Conservation (phyloP, 2,329 filamentous ascomycete genomes). For the Sphaerulina populicola region DNA sequence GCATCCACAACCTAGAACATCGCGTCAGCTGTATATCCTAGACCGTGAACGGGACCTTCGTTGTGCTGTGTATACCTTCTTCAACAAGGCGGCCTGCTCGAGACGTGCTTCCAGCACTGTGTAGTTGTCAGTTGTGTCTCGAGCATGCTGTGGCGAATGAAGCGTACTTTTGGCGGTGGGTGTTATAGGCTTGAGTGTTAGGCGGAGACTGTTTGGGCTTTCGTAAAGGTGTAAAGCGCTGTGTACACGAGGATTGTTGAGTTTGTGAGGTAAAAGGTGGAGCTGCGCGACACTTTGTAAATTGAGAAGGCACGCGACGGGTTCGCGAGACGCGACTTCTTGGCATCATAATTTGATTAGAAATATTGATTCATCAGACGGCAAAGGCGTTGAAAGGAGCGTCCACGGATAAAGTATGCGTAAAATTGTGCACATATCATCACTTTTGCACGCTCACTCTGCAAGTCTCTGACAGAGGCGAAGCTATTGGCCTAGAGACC, state of each 20-base stretch:
- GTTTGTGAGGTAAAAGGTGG: background rate
- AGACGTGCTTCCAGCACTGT: conserved; percentile 93
- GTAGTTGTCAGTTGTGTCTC: conserved; percentile 16
- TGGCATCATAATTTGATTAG: no score
- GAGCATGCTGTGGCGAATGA: background rate
- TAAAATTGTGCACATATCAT: no score
- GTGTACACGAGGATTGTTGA: background rate
- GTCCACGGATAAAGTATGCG: no score
- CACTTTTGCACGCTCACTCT: no score
- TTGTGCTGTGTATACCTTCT: conserved; percentile 61
- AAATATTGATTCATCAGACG: no score
- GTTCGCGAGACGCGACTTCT: background rate
- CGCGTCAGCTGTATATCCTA: conserved; percentile 15
- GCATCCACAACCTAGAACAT: conserved; percentile 79
- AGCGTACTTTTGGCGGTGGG: conserved; percentile 12
- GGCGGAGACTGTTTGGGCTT: no score
- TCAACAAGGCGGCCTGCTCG: conserved; percentile 85
- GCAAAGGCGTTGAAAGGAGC: no score
- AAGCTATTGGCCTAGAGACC: no score
- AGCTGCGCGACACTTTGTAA: background rate
- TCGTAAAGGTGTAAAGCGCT: background rate
- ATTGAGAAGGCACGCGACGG: background rate
- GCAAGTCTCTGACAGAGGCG: no score
- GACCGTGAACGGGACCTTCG: no score
- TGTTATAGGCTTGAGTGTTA: no score